phyloP scores from a whole-genome alignment of 129 eudicot species.

The Oenanthe sinensis region DNA sequence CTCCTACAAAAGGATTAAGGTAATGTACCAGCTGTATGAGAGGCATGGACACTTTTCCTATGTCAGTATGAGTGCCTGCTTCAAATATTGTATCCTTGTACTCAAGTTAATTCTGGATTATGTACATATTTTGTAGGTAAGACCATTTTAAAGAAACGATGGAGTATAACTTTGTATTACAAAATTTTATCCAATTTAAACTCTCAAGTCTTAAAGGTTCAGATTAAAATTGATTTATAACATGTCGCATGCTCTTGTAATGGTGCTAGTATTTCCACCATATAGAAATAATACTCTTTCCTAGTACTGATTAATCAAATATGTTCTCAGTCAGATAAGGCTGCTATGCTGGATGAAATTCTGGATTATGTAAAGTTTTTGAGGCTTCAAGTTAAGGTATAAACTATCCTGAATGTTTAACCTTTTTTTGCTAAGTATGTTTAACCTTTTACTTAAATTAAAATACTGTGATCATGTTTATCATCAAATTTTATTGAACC shows the following conservation, averaged over 20 bases:
- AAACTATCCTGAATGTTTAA: background rate
- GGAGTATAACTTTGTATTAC: background rate
- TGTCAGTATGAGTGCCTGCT: background rate
- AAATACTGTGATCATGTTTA: background rate
- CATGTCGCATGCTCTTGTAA: background rate
- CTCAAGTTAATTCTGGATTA: background rate
- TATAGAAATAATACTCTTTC: background rate
- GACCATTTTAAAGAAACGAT: background rate
- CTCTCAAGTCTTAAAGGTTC: background rate
- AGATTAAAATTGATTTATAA: background rate
- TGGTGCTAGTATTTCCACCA: background rate
- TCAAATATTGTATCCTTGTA: background rate
- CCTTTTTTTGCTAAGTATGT: too few species aligned
- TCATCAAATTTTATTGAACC: background rate
- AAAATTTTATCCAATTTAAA: background rate
- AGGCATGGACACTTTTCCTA: background rate
- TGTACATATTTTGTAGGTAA: background rate
- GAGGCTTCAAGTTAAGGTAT: slow-evolving; percentile 95
- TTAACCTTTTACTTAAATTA: background rate
- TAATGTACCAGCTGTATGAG: background rate
- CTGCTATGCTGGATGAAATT: slow-evolving; percentile 96
- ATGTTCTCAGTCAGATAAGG: slow-evolving; percentile 74
- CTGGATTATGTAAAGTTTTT: slow-evolving; percentile 91
- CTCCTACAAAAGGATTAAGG: background rate
- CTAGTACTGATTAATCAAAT: background rate